A percentile compares a stretch with the other conserved stretches of the same genome.
These are phyloP conservation scores for Hypoxylon sp. DNA, from an alignment of 2,329 filamentous ascomycete species.

Conservation along the genomic window DNA sequence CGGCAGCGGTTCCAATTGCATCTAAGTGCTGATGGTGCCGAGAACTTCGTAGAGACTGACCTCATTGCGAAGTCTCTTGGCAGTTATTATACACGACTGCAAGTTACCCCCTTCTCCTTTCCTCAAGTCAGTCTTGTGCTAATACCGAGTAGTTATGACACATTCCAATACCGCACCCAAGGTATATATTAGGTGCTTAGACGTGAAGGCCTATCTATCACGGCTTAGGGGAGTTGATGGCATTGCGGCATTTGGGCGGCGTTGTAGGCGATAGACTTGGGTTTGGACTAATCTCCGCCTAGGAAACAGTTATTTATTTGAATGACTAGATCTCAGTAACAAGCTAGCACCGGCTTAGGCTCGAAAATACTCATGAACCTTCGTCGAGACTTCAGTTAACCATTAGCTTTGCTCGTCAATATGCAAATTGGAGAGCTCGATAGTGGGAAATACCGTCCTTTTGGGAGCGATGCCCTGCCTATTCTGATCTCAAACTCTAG, in stretches of 20 bases:
- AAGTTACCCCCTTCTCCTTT: slow-evolving; percentile 56
- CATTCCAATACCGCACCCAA: slow-evolving; percentile 89
- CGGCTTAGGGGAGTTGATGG: slow-evolving; percentile 43
- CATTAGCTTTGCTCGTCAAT: slow-evolving; percentile 15
- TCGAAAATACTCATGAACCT: slow-evolving; percentile 41
- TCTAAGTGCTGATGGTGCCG: slow-evolving; percentile 84
- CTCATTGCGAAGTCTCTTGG: slow-evolving; percentile 85
- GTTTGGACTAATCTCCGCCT: slow-evolving; percentile 50
- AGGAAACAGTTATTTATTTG: slow-evolving; percentile 44
- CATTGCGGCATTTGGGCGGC: slow-evolving; percentile 54
- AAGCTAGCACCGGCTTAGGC: slow-evolving; percentile 40
- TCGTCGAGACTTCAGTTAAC: slow-evolving; percentile 31
- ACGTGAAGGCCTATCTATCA: slow-evolving; percentile 32
- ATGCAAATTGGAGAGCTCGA: background rate
- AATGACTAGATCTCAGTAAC: slow-evolving; percentile 47
- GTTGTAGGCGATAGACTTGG: slow-evolving; percentile 53
- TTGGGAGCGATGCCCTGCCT: background rate
- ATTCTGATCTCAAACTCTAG: background rate
- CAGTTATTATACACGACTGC: slow-evolving; percentile 90
- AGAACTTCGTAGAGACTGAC: slow-evolving; percentile 84
- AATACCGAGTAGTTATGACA: slow-evolving; percentile 75
- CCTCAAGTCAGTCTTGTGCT: slow-evolving; percentile 30
- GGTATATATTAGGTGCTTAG: slow-evolving; percentile 78
- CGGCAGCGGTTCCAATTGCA: slow-evolving; percentile 85
- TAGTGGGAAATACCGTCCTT: background rate